Conservation (phyloP, 371 early-diverging fungal species). For the Capniomyces stellatus region DNA sequence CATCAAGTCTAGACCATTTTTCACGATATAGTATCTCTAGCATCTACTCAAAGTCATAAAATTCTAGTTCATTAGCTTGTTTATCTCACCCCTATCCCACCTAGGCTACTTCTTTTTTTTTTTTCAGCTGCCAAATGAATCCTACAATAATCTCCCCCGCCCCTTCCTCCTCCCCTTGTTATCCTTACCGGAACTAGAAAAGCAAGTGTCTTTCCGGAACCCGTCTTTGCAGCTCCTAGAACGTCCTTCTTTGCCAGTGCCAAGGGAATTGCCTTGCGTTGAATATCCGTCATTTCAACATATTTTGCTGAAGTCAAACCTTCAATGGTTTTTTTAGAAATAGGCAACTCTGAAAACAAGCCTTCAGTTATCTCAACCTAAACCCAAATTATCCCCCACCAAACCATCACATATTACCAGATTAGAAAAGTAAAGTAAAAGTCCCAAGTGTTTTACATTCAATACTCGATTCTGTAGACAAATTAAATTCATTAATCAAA, state of each 20-base stretch:
- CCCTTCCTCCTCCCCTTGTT: too few species aligned
- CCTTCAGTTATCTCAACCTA: background rate
- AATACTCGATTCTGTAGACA: background rate
- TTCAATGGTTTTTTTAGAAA: constrained; percentile 37
- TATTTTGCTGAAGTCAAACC: constrained; percentile 42
- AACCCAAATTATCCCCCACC: too few species aligned
- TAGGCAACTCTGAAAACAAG: constrained; percentile 44
- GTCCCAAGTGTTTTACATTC: background rate
- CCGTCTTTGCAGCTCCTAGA: constrained; percentile 97
- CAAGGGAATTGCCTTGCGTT: constrained; percentile 77
- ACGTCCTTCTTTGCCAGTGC: constrained; percentile 76
- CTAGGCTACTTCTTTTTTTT: too few species aligned
- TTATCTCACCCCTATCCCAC: too few species aligned
- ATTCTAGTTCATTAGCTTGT: too few species aligned
- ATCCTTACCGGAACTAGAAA: constrained; percentile 60
- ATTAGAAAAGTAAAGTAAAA: too few species aligned
- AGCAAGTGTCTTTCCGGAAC: constrained; percentile 97
- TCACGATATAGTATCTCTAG: constrained; percentile 63
- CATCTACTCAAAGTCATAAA: too few species aligned
- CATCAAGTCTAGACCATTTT: constrained; percentile 72
- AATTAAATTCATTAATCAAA: too few species aligned
- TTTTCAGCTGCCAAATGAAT: too few species aligned
- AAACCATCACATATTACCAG: too few species aligned
- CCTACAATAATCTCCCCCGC: too few species aligned
- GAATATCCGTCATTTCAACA: constrained; percentile 93